phyloP scores from a whole-genome alignment of 1,284 basidiomycete species.

The Cutaneotrichosporon arboriforme region DNA sequence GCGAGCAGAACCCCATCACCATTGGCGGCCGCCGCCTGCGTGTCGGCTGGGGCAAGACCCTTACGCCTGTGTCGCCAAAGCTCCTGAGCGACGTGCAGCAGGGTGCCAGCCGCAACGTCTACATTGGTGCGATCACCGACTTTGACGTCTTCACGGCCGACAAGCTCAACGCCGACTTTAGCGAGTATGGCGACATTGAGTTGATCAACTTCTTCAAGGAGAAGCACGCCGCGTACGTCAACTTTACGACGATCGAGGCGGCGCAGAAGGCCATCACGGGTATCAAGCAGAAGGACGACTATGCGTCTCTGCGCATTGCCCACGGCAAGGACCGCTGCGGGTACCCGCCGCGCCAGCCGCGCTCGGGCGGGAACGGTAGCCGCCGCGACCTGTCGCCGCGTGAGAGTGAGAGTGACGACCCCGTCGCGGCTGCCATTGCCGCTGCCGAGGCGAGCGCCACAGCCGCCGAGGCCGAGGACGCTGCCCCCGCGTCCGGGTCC shows the following conservation, averaged over 20 bases:
- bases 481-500: neutral
- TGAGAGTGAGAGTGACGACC: constrained; percentile 12
- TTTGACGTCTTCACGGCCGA: constrained; percentile 82
- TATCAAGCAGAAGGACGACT: constrained; percentile 74
- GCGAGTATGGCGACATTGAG: constrained; percentile 89
- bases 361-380: neutral
- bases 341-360: constrained; percentile 32
- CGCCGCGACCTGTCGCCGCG: constrained; percentile 18
- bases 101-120: constrained; percentile 89
- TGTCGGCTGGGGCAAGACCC: constrained; percentile 91
- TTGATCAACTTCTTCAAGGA: constrained; percentile 90
- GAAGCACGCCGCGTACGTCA: constrained; percentile 94
- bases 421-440: constrained; percentile 19
- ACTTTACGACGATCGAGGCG: constrained; percentile 85
- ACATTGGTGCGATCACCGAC: constrained; percentile 87
- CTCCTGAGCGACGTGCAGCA: constrained; percentile 73
- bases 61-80: constrained; percentile 72
- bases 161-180: constrained; percentile 79
- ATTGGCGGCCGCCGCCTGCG: constrained; percentile 86
- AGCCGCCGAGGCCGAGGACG: neutral
- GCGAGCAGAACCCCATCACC: constrained; percentile 76
- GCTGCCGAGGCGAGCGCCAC: constrained; percentile 16
- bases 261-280: constrained; percentile 93
- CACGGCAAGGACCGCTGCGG: constrained; percentile 95
- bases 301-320: constrained; percentile 72